A percentile compares a stretch with the other conserved stretches of the same genome.
phyloP scores from a whole-genome alignment of 352 stramenopile genomes.

The Phytophthora gonapodyides region DNA sequence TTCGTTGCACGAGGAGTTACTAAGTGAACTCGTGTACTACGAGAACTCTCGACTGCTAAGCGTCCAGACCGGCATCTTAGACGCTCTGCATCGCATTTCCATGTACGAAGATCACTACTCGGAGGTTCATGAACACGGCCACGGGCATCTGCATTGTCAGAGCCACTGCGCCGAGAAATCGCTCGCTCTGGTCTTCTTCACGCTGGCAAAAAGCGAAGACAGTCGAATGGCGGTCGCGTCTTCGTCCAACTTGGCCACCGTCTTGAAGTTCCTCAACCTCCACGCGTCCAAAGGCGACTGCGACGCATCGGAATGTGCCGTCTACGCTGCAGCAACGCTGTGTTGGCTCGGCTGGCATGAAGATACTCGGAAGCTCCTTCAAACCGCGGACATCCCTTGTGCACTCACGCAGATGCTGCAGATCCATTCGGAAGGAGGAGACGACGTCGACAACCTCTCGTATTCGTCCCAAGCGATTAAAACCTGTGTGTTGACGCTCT shows the following conservation, averaged over 20 bases:
- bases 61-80: constrained; percentile 60
- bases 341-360: constrained; percentile 72
- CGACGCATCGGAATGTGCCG: constrained; percentile 29
- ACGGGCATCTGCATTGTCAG: neutral
- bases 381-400: constrained; percentile 39
- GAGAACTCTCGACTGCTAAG: constrained; percentile 57
- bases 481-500: constrained; percentile 61
- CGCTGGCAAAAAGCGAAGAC: constrained; percentile 49
- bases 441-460: neutral
- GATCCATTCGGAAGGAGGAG: constrained; percentile 11
- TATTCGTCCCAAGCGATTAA: constrained; percentile 42
- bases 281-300: constrained; percentile 37
- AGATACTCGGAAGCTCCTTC: constrained; percentile 38
- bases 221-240: constrained; percentile 52
- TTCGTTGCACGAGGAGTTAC: constrained; percentile 47
- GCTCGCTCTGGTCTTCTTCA: constrained; percentile 60
- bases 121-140: neutral
- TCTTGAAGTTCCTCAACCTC: constrained; percentile 41
- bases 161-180: constrained; percentile 28
- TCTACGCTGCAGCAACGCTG: constrained; percentile 53
- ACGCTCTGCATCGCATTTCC: constrained; percentile 41
- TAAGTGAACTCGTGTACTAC: constrained; percentile 56
- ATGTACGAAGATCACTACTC: constrained; percentile 23
- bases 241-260: constrained; percentile 36
- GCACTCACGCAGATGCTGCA: constrained; percentile 46